Percentiles rank a stretch among this genome's conserved stretches.
Evolutionary conservation across 1,284 basidiomycete genomes (phyloP).

Genomic region (Mycocalia duriaeana): DNA sequence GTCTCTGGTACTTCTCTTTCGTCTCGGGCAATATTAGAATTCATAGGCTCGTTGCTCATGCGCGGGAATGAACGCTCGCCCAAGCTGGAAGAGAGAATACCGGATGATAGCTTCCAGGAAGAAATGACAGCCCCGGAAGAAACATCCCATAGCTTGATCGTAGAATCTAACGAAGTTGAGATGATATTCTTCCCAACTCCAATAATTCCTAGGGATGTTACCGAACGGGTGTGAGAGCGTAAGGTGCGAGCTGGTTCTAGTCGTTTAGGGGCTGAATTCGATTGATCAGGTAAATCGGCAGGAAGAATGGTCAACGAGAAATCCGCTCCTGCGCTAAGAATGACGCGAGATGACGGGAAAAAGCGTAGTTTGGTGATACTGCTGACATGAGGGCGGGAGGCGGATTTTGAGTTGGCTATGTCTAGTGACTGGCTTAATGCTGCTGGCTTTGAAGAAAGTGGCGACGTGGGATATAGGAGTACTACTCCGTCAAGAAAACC

Average conservation of each 20-base stretch:
- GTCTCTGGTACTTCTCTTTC: slow-evolving; percentile 43
- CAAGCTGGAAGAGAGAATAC: slow-evolving; percentile 42
- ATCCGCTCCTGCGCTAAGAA: slow-evolving; percentile 62
- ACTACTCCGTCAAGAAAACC: slow-evolving; percentile 58
- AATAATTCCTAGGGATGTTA: slow-evolving; percentile 59
- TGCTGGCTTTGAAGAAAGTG: slow-evolving; percentile 9
- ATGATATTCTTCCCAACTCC: slow-evolving; percentile 62
- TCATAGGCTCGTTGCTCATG: slow-evolving; percentile 15
- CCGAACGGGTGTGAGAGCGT: slow-evolving; percentile 62
- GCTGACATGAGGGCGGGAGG: slow-evolving; percentile 48
- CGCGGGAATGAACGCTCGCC: slow-evolving; percentile 28
- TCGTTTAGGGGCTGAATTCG: slow-evolving; percentile 18
- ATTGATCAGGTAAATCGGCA: slow-evolving; percentile 46
- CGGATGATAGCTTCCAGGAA: slow-evolving; percentile 30
- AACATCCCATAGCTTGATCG: slow-evolving; percentile 75
- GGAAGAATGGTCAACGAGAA: slow-evolving; percentile 59
- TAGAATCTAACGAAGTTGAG: slow-evolving; percentile 61
- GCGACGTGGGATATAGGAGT: slow-evolving; percentile 36
- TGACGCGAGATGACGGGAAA: slow-evolving; percentile 59
- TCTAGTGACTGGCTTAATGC: slow-evolving; percentile 18
- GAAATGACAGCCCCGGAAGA: slow-evolving; percentile 46
- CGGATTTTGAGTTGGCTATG: slow-evolving; percentile 22
- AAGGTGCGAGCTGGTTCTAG: slow-evolving; percentile 53
- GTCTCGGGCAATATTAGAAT: slow-evolving; percentile 21
- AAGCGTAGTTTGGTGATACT: slow-evolving; percentile 52